These are phyloP conservation scores for Candida labiduridarum DNA, from an alignment of 1,139 yeast genomes.

Conservation along the genomic window DNA sequence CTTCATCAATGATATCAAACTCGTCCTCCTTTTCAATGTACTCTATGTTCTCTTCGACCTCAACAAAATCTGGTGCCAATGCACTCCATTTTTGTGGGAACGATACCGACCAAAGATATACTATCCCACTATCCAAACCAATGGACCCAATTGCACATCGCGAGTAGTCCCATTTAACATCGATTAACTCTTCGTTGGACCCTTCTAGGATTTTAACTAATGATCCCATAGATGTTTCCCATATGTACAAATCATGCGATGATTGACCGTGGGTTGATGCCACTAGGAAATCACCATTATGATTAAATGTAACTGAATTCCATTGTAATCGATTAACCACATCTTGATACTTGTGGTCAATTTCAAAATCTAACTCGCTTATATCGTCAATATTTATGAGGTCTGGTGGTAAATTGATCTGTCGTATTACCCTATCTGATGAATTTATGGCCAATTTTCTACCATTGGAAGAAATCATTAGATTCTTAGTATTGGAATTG, in stretches of 20 bases:
- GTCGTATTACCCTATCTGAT: slow-evolving; percentile 82
- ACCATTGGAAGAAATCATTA: slow-evolving; percentile 68
- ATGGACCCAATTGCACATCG: slow-evolving; percentile 82
- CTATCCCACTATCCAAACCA: slow-evolving; percentile 82
- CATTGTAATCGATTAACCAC: slow-evolving; percentile 87
- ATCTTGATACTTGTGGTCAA: slow-evolving; percentile 86
- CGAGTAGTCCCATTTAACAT: slow-evolving; percentile 82
- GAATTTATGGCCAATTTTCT: slow-evolving; percentile 74
- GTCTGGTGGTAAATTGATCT: slow-evolving; percentile 61
- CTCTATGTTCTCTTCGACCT: slow-evolving; percentile 87
- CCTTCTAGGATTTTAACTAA: slow-evolving; percentile 89
- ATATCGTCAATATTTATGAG: slow-evolving; percentile 32
- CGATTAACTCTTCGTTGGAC: slow-evolving; percentile 83
- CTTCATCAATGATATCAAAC: slow-evolving; percentile 78
- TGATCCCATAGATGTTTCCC: slow-evolving; percentile 92
- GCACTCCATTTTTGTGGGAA: slow-evolving; percentile 97
- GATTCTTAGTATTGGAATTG: slow-evolving; percentile 70
- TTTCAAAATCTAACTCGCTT: slow-evolving; percentile 57
- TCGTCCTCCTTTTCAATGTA: slow-evolving; percentile 91
- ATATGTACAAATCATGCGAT: slow-evolving; percentile 84
- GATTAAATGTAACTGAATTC: slow-evolving; percentile 79
- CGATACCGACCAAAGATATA: slow-evolving; percentile 81
- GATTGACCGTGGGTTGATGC: slow-evolving; percentile 89
- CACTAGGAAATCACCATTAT: slow-evolving; percentile 80
- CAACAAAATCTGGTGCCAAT: slow-evolving; percentile 94